These are phyloP conservation scores for Boletus insuetus DNA, from an alignment of 768 basidiomycete genomes.

Conservation along the genomic window DNA sequence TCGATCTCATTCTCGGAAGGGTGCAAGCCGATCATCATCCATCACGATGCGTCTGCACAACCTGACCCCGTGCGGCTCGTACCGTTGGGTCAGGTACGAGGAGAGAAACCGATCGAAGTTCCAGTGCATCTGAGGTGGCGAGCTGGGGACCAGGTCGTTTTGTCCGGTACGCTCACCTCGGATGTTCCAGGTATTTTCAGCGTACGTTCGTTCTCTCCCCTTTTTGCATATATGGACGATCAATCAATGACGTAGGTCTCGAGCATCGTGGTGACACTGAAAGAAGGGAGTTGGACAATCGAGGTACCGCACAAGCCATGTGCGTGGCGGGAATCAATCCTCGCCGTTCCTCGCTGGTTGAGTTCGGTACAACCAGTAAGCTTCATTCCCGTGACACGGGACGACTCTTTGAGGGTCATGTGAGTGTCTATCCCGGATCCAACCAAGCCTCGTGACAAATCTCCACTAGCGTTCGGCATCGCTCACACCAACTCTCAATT, in stretches of 20 bases:
- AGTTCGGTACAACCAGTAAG: constrained; percentile 49
- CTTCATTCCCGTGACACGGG: constrained; percentile 52
- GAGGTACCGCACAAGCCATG: constrained; percentile 55
- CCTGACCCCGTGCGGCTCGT: constrained; percentile 28
- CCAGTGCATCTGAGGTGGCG: constrained; percentile 57
- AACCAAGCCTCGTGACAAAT: neutral
- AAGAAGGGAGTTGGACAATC: constrained; percentile 65
- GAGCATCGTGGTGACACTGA: constrained; percentile 52
- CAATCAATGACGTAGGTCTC: constrained; percentile 23
- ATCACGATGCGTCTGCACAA: constrained; percentile 34
- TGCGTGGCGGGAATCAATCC: constrained; percentile 32
- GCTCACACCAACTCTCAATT: constrained; percentile 56
- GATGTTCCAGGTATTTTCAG: constrained; percentile 48
- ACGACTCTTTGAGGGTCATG: constrained; percentile 46
- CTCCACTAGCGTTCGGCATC: constrained; percentile 53
- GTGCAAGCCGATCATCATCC: constrained; percentile 49
- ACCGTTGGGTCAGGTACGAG: constrained; percentile 47
- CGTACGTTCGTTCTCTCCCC: constrained; percentile 38
- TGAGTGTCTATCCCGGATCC: constrained; percentile 32
- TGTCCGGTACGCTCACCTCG: constrained; percentile 59
- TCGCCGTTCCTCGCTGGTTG: constrained; percentile 50
- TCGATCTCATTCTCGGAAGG: constrained; percentile 56
- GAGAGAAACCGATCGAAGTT: constrained; percentile 24
- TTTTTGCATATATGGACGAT: neutral
- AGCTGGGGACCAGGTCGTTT: constrained; percentile 49